Evolutionary conservation across 768 basidiomycete genomes (phyloP).

Genomic region (Mycena rebaudengoi): DNA sequence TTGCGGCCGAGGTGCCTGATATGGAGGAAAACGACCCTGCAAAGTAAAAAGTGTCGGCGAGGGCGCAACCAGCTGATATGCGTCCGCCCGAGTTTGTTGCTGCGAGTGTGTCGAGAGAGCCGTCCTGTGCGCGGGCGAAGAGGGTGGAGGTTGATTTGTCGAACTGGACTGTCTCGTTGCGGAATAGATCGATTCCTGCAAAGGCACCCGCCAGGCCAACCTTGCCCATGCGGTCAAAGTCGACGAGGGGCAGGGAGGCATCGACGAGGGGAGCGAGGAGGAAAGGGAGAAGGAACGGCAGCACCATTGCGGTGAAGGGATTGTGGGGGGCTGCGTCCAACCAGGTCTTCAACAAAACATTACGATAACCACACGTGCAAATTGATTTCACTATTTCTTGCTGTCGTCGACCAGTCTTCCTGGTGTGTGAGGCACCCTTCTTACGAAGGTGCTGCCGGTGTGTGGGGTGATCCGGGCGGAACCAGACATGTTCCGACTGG

Average conservation of each 20-base stretch:
- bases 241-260: conserved; percentile 64
- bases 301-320: conserved; percentile 21
- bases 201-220: conserved; percentile 92
- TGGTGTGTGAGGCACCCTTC: too few species aligned
- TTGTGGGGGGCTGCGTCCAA: conserved; percentile 5
- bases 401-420: too few species aligned
- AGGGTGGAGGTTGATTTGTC: conserved; percentile 79
- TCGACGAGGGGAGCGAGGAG: conserved; percentile 40
- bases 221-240: conserved; percentile 87
- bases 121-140: conserved; percentile 69
- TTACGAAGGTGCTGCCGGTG: too few species aligned
- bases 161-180: conserved; percentile 64
- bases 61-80: conserved; percentile 77
- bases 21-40: conserved; percentile 87
- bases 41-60: conserved; percentile 77
- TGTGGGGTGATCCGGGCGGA: too few species aligned
- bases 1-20: conserved; percentile 63
- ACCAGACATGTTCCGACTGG: too few species aligned
- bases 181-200: conserved; percentile 83
- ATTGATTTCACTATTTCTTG: too few species aligned
- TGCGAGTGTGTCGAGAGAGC: conserved; percentile 73
- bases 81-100: conserved; percentile 83
- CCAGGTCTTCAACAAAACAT: neutral
- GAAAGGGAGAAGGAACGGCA: conserved; percentile 33
- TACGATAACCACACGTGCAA: conserved; percentile 5